These are phyloP conservation scores for Termitomyces sp. DNA, from an alignment of 768 basidiomycete species.

Conservation along the genomic window DNA sequence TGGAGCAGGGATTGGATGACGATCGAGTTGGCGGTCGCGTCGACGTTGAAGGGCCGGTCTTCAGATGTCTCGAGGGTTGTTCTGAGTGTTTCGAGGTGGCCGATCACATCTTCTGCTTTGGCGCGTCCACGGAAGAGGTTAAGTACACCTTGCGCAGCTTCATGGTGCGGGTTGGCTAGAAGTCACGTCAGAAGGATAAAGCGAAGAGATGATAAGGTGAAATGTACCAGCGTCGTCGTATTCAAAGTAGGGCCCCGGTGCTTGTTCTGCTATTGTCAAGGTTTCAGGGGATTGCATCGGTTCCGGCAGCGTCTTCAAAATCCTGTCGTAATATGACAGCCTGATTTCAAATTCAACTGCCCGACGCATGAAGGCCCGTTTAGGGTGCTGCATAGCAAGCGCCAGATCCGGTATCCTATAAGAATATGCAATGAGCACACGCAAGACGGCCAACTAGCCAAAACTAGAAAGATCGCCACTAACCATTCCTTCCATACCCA, in stretches of 20 bases:
- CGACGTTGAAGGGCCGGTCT: constrained; percentile 54
- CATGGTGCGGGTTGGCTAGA: constrained; percentile 70
- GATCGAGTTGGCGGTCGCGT: constrained; percentile 67
- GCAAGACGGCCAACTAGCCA: not conserved
- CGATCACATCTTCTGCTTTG: constrained; percentile 74
- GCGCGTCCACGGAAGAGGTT: constrained; percentile 78
- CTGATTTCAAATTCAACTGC: constrained; percentile 88
- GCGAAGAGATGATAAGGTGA: not conserved
- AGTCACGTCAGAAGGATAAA: not conserved
- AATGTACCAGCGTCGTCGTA: constrained; percentile 74
- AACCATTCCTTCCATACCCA: constrained; percentile 99
- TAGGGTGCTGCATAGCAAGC: constrained; percentile 73
- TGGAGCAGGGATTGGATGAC: constrained; percentile 83
- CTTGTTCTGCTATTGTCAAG: constrained; percentile 57
- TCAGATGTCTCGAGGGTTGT: constrained; percentile 56
- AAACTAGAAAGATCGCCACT: constrained; percentile 15
- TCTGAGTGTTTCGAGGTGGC: constrained; percentile 66
- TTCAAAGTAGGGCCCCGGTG: constrained; percentile 75
- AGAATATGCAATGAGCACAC: not conserved
- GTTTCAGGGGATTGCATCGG: constrained; percentile 65
- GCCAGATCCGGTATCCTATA: constrained; percentile 81
- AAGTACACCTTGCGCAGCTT: constrained; percentile 73
- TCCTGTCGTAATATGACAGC: constrained; percentile 88
- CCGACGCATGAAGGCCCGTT: constrained; percentile 80
- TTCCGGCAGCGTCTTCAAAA: constrained; percentile 83